These are phyloP conservation scores for Leccinum griseonigrum DNA, from an alignment of 1,284 basidiomycete species.

Conservation along the genomic window DNA sequence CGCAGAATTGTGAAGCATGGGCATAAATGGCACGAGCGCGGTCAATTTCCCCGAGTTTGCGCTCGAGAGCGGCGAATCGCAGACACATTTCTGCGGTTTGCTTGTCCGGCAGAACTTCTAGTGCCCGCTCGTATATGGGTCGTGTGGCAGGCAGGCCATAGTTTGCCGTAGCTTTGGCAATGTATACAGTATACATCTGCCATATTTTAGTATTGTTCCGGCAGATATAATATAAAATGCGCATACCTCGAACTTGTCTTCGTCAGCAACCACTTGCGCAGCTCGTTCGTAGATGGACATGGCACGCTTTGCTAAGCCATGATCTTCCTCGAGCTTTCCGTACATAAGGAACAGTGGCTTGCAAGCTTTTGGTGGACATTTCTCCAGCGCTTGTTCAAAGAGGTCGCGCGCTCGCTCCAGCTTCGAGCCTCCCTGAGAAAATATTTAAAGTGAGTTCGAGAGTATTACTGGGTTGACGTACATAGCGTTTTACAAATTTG, in stretches of 20 bases:
- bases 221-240: neutral
- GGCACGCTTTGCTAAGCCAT: conserved; percentile 92
- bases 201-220: conserved; percentile 6
- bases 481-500: conserved; percentile 97
- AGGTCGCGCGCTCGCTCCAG: conserved; percentile 94
- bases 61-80: conserved; percentile 93
- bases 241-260: conserved; percentile 91
- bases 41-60: conserved; percentile 98
- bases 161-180: conserved; percentile 94
- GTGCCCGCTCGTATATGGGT: conserved; percentile 95
- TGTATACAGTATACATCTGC: conserved; percentile 96
- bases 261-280: conserved; percentile 78
- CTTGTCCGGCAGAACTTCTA: conserved; percentile 88
- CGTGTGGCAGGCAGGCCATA: conserved; percentile 96
- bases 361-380: conserved; percentile 93
- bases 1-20: conserved; percentile 98
- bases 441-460: conserved; percentile 9
- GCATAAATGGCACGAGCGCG: conserved; percentile 95
- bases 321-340: conserved; percentile 91
- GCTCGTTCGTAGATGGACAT: conserved; percentile 97
- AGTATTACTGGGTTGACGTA: conserved; percentile 39
- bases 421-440: conserved; percentile 79
- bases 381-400: conserved; percentile 97
- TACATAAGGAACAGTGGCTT: conserved; percentile 97
- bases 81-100: conserved; percentile 99